Percentiles rank a stretch among this genome's conserved stretches.
Evolutionary conservation across 768 basidiomycete genomes (phyloP).

Genomic region (Trametes elegans): DNA sequence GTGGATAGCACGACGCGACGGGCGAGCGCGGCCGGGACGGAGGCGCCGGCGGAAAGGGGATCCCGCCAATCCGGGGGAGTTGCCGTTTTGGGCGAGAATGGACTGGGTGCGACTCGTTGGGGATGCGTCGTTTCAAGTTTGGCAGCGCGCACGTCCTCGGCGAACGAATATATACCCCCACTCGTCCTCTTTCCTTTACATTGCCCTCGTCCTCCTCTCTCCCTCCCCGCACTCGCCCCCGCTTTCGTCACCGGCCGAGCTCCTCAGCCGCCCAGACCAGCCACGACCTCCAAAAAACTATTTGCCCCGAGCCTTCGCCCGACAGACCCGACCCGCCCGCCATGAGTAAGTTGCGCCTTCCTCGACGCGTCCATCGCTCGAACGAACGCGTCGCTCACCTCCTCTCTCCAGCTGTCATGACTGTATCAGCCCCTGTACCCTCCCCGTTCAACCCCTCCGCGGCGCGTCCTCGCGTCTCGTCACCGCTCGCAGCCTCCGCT

Average conservation of each 20-base stretch:
- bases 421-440: conserved; percentile 18
- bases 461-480: conserved; percentile 44
- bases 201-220: background rate
- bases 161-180: conserved; percentile 13
- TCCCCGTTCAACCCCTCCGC: conserved; percentile 21
- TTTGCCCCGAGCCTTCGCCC: background rate
- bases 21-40: background rate
- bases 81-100: background rate
- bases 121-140: conserved; percentile 1
- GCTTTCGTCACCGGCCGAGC: background rate
- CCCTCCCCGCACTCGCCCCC: background rate
- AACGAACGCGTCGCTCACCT: background rate
- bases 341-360: conserved; percentile 25
- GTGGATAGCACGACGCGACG: background rate
- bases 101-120: conserved; percentile 9
- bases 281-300: background rate
- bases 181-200: background rate
- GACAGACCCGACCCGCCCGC: background rate
- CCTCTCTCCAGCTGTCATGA: conserved; percentile 24
- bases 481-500: conserved; percentile 54
- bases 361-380: conserved; percentile 55
- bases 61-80: background rate
- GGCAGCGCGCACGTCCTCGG: background rate
- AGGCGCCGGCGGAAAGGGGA: background rate
- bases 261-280: background rate